Conservation (phyloP, 2,329 filamentous ascomycete genomes). For the Verticillium nubilum region DNA sequence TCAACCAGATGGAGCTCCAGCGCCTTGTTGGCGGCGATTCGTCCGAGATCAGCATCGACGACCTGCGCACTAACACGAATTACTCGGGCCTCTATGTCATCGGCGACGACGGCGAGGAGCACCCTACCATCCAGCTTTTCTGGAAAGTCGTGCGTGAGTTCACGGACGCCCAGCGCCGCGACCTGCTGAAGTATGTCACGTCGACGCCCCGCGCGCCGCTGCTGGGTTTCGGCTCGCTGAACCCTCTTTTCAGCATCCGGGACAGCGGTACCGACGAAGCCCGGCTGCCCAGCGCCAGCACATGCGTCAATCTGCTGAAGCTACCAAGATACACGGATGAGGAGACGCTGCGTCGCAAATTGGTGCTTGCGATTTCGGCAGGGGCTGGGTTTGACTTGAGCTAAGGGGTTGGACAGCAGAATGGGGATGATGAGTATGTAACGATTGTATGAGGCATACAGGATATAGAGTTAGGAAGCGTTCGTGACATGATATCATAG, state of each 20-base stretch:
- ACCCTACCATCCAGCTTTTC: conserved; percentile 80
- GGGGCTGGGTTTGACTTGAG: conserved; percentile 89
- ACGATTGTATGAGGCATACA: background rate
- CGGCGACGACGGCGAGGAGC: conserved; percentile 83
- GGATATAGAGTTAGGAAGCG: background rate
- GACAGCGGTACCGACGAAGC: conserved; percentile 73
- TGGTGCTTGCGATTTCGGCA: conserved; percentile 84
- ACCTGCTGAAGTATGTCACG: conserved; percentile 93
- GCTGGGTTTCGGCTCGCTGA: conserved; percentile 80
- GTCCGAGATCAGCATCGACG: conserved; percentile 78
- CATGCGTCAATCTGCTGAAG: conserved; percentile 92
- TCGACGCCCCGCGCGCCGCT: conserved; percentile 87
- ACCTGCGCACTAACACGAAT: conserved; percentile 75
- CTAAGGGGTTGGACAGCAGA: conserved; percentile 20
- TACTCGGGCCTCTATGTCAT: conserved; percentile 87
- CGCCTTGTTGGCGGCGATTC: conserved; percentile 87
- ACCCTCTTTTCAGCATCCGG: conserved; percentile 82
- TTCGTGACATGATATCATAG: background rate
- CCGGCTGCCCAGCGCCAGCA: conserved; percentile 86
- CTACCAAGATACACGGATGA: conserved; percentile 73
- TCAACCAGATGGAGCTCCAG: conserved; percentile 93
- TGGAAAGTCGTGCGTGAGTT: conserved; percentile 83
- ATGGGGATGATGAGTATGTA: background rate
- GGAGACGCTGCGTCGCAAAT: conserved; percentile 64
- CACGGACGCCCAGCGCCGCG: conserved; percentile 69